These are phyloP conservation scores for Xerocomus spinulosus DNA, from an alignment of 768 basidiomycete species.

Conservation along the genomic window DNA sequence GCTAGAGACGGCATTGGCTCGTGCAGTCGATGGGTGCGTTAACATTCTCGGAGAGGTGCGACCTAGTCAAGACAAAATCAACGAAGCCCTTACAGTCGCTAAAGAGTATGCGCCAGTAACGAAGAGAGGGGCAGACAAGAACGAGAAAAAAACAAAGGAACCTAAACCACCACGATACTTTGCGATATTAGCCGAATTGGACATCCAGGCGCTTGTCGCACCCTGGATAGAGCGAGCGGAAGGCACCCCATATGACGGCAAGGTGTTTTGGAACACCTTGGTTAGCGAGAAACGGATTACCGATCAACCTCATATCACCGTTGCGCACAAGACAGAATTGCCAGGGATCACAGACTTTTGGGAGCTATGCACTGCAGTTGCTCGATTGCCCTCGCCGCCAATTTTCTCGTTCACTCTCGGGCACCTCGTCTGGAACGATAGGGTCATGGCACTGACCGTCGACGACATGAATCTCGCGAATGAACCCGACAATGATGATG, in stretches of 20 bases:
- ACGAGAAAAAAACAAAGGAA: conserved; percentile 24
- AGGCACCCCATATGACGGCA: conserved; percentile 30
- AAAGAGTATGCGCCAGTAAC: conserved; percentile 37
- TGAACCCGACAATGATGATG: conserved; percentile 26
- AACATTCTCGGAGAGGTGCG: conserved; percentile 47
- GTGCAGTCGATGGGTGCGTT: conserved; percentile 57
- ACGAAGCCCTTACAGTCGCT: conserved; percentile 39
- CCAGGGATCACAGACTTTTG: conserved; percentile 39
- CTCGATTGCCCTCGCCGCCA: conserved; percentile 35
- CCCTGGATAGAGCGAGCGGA: conserved; percentile 33
- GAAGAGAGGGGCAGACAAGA: conserved; percentile 2
- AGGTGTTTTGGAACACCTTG: conserved; percentile 47
- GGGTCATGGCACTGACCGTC: conserved; percentile 78
- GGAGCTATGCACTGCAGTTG: conserved; percentile 29
- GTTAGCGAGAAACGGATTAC: conserved; percentile 45
- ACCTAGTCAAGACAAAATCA: conserved; percentile 55
- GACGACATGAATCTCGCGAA: conserved; percentile 46
- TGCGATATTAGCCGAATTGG: conserved; percentile 70
- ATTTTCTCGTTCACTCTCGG: conserved; percentile 59
- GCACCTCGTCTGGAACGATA: conserved; percentile 65
- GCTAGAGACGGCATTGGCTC: conserved; percentile 50
- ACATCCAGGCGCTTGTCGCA: conserved; percentile 48
- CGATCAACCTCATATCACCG: conserved; percentile 74
- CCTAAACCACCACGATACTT: conserved; percentile 59
- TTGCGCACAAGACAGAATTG: conserved; percentile 66